Evolutionary conservation across 1,139 yeast species (phyloP).

Genomic region (Candida frijolesensis): DNA sequence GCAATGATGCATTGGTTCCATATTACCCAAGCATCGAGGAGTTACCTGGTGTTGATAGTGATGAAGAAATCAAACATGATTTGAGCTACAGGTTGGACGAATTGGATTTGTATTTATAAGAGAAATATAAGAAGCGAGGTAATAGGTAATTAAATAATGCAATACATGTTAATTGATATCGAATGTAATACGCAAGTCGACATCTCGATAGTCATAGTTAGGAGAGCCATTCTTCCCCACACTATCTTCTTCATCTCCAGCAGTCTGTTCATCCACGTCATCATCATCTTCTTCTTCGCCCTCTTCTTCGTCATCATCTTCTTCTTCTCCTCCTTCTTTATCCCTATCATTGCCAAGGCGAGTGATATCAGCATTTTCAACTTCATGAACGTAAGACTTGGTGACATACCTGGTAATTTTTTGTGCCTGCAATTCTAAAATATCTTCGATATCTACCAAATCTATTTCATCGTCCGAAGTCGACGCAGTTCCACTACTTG

Average conservation of each 20-base stretch:
- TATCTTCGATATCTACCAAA: conserved; percentile 35
- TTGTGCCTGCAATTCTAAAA: conserved; percentile 55
- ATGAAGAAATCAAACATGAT: conserved; percentile 3
- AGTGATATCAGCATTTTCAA: conserved; percentile 18
- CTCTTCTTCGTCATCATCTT: conserved; percentile 1
- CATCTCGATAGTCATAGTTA: neutral
- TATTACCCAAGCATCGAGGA: conserved; percentile 66
- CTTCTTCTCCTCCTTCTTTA: conserved; percentile 10
- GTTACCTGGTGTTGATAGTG: conserved; percentile 21
- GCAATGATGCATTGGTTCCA: conserved; percentile 78
- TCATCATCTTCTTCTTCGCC: neutral
- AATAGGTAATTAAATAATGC: neutral
- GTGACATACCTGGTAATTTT: conserved; percentile 49
- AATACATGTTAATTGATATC: neutral
- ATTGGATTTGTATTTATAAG: conserved; percentile 36
- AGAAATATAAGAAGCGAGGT: neutral
- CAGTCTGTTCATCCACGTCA: neutral
- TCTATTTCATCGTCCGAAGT: conserved; percentile 21
- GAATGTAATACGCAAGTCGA: conserved; percentile 2
- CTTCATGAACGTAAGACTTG: conserved; percentile 40
- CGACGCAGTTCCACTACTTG: conserved; percentile 24
- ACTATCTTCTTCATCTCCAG: neutral
- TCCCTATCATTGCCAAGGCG: conserved; percentile 14
- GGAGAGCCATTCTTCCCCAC: neutral
- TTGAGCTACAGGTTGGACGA: conserved; percentile 34